Percentiles rank a stretch among this genome's conserved stretches.
These are phyloP conservation scores for Pseudohalonectria lignicola DNA, from an alignment of 2,329 filamentous ascomycete genomes.

Conservation along the genomic window DNA sequence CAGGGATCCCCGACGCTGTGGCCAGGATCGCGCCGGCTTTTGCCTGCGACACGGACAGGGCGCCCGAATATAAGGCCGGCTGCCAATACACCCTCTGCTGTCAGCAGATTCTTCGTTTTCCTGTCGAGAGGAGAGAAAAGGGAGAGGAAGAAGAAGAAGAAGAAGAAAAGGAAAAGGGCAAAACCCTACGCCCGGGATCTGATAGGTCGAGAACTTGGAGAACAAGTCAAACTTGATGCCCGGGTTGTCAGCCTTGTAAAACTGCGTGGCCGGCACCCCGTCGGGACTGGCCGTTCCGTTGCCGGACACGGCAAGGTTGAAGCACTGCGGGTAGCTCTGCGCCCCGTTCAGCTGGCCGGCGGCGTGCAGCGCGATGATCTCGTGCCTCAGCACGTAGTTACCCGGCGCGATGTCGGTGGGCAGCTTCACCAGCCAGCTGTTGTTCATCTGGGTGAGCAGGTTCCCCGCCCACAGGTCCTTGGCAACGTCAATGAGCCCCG, in stretches of 20 bases:
- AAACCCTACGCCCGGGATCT: conserved; percentile 10
- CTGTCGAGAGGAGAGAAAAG: too few species aligned
- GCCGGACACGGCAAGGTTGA: conserved; percentile 8
- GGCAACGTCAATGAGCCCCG: conserved; percentile 17
- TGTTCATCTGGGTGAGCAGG: conserved; percentile 36
- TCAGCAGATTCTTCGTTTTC: not conserved
- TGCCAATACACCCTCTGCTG: not conserved
- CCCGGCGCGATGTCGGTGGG: conserved; percentile 31
- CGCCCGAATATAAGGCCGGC: conserved; percentile 16
- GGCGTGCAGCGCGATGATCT: conserved; percentile 27
- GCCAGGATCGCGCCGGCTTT: conserved; percentile 13
- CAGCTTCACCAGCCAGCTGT: conserved; percentile 35
- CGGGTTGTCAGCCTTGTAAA: conserved; percentile 8
- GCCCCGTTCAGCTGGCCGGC: conserved; percentile 9
- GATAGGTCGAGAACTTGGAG: conserved; percentile 6
- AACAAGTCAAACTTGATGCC: conserved; percentile 10
- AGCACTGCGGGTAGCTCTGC: conserved; percentile 10
- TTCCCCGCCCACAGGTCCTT: conserved; percentile 22
- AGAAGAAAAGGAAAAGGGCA: too few species aligned
- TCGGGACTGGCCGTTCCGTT: conserved; percentile 6
- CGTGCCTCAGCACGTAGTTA: conserved; percentile 39
- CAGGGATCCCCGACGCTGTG: conserved; percentile 12
- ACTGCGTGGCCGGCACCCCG: conserved; percentile 6
- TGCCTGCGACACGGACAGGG: conserved; percentile 12
- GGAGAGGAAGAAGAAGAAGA: too few species aligned